Conservation (phyloP, 768 basidiomycete genomes). For the Terana coerulea region DNA sequence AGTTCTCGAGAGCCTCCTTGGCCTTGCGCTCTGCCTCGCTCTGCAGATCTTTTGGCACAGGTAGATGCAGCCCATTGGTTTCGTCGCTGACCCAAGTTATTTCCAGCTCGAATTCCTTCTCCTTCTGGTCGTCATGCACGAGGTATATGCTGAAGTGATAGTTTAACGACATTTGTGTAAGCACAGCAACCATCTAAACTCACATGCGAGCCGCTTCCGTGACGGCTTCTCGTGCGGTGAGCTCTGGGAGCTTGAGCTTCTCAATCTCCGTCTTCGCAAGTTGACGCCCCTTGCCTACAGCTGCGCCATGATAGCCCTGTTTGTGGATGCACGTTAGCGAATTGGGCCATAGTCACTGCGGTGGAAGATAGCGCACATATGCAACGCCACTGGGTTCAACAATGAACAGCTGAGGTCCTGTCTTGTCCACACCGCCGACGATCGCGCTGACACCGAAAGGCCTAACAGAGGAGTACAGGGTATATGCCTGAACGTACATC, state of each 20-base stretch:
- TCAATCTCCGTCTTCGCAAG: slow-evolving; percentile 98
- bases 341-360: background rate
- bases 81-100: slow-evolving; percentile 94
- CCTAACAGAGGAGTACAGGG: slow-evolving; percentile 95
- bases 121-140: slow-evolving; percentile 96
- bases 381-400: slow-evolving; percentile 94
- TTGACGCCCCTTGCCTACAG: slow-evolving; percentile 98
- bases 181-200: slow-evolving; percentile 33
- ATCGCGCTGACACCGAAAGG: slow-evolving; percentile 96
- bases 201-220: slow-evolving; percentile 95
- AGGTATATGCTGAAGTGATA: slow-evolving; percentile 74
- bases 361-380: slow-evolving; percentile 53
- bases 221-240: slow-evolving; percentile 83
- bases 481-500: slow-evolving; percentile 92
- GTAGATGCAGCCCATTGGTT: slow-evolving; percentile 71
- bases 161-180: slow-evolving; percentile 4
- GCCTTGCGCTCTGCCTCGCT: slow-evolving; percentile 86
- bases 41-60: slow-evolving; percentile 81
- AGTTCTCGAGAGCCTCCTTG: slow-evolving; percentile 76
- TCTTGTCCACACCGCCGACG: slow-evolving; percentile 84
- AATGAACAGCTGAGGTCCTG: slow-evolving; percentile 82
- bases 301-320: slow-evolving; percentile 93
- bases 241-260: slow-evolving; percentile 83
- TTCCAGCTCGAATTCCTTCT: slow-evolving; percentile 98
- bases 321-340: background rate